These are phyloP conservation scores for Millerozyma miso DNA, from an alignment of 805 yeast species.

Conservation along the genomic window DNA sequence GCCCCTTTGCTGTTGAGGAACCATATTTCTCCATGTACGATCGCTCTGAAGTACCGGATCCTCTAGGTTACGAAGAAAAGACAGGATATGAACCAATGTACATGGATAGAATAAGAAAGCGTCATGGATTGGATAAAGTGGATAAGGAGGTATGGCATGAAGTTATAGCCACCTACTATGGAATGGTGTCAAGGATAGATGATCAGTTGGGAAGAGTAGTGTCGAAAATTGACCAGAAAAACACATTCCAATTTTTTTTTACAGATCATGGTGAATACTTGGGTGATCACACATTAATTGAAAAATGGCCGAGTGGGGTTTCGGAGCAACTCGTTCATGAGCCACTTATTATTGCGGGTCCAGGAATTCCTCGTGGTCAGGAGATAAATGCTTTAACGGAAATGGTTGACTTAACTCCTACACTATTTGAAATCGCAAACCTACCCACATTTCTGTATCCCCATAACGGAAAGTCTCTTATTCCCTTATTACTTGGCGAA, in stretches of 20 bases:
- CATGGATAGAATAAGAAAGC: constrained; percentile 1
- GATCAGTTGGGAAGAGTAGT: constrained; percentile 11
- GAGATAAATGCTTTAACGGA: constrained; percentile 7
- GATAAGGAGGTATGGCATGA: constrained; percentile 9
- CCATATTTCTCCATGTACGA: constrained; percentile 12
- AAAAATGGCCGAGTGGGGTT: constrained; percentile 15
- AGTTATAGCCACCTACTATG: constrained; percentile 12
- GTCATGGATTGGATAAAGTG: background rate
- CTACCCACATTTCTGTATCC: constrained; percentile 1
- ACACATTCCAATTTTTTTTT: constrained; percentile 8
- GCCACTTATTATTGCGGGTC: constrained; percentile 5
- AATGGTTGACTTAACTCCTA: constrained; percentile 12
- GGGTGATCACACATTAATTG: constrained; percentile 13
- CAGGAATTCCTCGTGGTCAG: constrained; percentile 6
- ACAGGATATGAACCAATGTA: constrained; percentile 7
- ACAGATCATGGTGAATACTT: constrained; percentile 15
- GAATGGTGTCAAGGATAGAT: constrained; percentile 13
- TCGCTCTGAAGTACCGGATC: constrained; percentile 8
- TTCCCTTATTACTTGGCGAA: constrained; percentile 1
- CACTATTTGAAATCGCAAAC: constrained; percentile 9
- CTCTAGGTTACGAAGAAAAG: constrained; percentile 4
- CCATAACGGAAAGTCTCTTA: constrained; percentile 4
- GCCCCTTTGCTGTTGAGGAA: constrained; percentile 13
- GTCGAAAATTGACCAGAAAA: constrained; percentile 1
- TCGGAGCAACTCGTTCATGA: constrained; percentile 10